Evolutionary conservation across 805 yeast genomes (phyloP).

Genomic region (Lipomyces sp.): DNA sequence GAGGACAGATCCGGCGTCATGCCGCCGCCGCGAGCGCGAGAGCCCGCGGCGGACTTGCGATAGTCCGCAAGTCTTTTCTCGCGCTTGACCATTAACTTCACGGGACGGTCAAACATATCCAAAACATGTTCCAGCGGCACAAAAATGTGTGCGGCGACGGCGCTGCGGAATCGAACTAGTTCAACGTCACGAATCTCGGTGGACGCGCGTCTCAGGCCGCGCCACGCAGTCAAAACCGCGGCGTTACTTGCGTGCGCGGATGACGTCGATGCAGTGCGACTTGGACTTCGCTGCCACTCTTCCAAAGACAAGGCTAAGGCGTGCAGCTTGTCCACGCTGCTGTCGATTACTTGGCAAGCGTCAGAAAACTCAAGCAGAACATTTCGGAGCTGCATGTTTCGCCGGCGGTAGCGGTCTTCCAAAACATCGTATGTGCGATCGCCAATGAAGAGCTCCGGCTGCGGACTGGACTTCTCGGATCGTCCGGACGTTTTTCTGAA

Average conservation of each 20-base stretch:
- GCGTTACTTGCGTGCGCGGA: background rate
- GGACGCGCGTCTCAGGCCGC: conserved; percentile 3
- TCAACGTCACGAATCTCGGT: conserved; percentile 13
- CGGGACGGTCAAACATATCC: conserved; percentile 18
- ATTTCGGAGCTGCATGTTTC: conserved; percentile 17
- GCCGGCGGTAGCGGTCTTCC: conserved; percentile 17
- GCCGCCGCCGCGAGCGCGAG: conserved; percentile 12
- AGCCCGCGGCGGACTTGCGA: conserved; percentile 1
- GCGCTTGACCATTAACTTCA: conserved; percentile 14
- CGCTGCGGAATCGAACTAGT: conserved; percentile 8
- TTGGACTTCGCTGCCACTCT: conserved; percentile 3
- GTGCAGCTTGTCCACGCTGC: conserved; percentile 3
- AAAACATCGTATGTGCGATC: conserved; percentile 18
- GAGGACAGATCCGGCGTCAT: conserved; percentile 3
- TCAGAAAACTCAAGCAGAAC: conserved; percentile 11
- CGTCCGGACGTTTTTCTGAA: background rate
- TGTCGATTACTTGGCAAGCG: background rate
- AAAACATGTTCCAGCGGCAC: conserved; percentile 14
- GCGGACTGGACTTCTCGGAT: background rate
- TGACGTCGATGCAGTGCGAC: background rate
- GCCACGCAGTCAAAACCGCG: background rate
- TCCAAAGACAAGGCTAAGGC: conserved; percentile 6
- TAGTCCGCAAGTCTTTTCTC: conserved; percentile 18
- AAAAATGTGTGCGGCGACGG: conserved; percentile 14
- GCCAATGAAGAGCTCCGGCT: background rate